A percentile compares a stretch with the other conserved stretches of the same genome.
Evolutionary conservation across 495 filamentous ascomycete genomes (phyloP).

Genomic region (Aspergillus nidulans): DNA sequence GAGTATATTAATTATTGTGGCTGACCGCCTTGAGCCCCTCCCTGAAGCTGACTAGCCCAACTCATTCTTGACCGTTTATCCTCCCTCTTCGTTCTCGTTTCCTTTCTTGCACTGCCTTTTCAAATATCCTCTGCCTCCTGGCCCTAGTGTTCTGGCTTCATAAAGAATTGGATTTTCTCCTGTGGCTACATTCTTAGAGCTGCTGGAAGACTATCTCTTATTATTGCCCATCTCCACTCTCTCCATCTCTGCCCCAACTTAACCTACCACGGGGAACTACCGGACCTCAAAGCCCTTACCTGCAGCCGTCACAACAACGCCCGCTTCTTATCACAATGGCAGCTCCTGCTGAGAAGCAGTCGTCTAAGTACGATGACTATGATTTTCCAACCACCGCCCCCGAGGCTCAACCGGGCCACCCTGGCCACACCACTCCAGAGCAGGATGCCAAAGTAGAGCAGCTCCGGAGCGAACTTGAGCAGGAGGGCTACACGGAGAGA

Average conservation of each 20-base stretch:
- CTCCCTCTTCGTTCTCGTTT: constrained; percentile 16
- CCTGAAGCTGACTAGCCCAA: constrained; percentile 12
- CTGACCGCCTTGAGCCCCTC: constrained; percentile 13
- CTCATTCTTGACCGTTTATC: constrained; percentile 4
- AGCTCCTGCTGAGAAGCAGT: constrained; percentile 26
- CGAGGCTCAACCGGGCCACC: constrained; percentile 66
- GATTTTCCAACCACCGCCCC: constrained; percentile 82
- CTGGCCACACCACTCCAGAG: constrained; percentile 79
- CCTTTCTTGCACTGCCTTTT: not conserved
- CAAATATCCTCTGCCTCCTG: not conserved
- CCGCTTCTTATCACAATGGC: constrained; percentile 33
- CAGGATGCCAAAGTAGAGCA: constrained; percentile 89
- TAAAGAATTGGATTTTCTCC: constrained; percentile 4
- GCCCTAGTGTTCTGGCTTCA: not conserved
- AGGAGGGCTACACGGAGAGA: constrained; percentile 74
- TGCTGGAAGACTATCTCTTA: not conserved
- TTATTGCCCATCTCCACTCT: constrained; percentile 7
- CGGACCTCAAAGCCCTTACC: constrained; percentile 2
- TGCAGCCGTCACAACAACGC: constrained; percentile 3
- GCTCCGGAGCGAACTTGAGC: constrained; percentile 78
- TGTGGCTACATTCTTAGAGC: not conserved
- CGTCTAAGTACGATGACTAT: constrained; percentile 94
- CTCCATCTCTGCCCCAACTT: not conserved
- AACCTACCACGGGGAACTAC: constrained; percentile 1
- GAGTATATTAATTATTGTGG: not conserved